Base-by-base conservation (phyloP, 768 basidiomycete species). In the Podaxis pistillaris region DNA sequence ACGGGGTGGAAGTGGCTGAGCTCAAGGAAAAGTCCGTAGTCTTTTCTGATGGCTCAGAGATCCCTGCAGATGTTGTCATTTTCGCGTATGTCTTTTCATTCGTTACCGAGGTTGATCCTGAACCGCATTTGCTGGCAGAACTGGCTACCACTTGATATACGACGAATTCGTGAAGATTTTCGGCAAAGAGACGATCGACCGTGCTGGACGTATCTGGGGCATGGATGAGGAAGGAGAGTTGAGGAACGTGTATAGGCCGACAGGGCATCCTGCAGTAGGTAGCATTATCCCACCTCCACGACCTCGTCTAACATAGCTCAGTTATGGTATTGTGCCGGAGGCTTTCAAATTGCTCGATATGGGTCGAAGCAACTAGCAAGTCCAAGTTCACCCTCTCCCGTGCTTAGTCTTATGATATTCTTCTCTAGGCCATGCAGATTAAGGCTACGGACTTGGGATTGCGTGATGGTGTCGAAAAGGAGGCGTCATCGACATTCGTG, bases 221-320 rank as follows among this genome's bases (percentile, higher is more conserved):
- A 37, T 80, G 17, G 77, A 82, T 61, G 70, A 72, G n/a, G 79
- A 80, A 62, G 78, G 77, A 0, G 80, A 81, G 60, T 24, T 76
- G 2, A 65, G 64, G 38, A 76, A 75, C 3, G 67, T 71, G 56
- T 81, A 77, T 58, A 70, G 75, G 8, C 78, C 77, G 3, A 73
- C 76, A 2, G 80, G 81, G 2, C 76, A 79, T 65, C 79, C 78
- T 36, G 79, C 77, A 2, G 78, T 79, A 53, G 56, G 74, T 70
- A 9, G 7, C 6, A 19, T 22, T 11, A 33, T 26, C 19, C 28
- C 4, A 11, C 38, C 38, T 12, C 38, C 15, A 24, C 33, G 11
- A 17, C 58, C 46, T 19, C 4, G 30, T 19, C 22, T 28, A 2
- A 22, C 17, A 38, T 22, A 28, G 57, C n/a, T 0, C 33, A 80